phyloP scores from a whole-genome alignment of 2,329 filamentous ascomycete species.

The Sodiomyces alkalinus region DNA sequence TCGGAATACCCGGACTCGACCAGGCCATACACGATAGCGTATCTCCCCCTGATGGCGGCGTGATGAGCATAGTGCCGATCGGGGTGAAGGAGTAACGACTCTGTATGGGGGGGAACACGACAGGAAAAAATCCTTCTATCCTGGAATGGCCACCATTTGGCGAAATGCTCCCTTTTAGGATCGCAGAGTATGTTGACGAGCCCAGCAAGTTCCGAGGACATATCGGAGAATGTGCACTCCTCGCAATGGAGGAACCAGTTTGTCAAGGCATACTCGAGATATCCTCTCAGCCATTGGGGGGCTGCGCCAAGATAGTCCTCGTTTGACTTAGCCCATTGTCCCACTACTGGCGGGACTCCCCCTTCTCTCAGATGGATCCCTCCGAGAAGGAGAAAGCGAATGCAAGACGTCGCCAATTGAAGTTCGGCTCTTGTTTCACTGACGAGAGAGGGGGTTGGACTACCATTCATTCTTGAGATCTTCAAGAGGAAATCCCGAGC shows the following conservation, averaged over 20 bases:
- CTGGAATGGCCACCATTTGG: constrained; percentile 1
- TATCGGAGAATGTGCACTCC: neutral
- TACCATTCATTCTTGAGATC: too few species aligned
- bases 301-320: neutral
- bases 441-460: neutral
- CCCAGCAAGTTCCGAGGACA: neutral
- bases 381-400: constrained; percentile 2
- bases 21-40: neutral
- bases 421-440: neutral
- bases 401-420: neutral
- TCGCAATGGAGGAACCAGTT: constrained; percentile 1
- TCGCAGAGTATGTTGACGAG: constrained; percentile 1
- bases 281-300: neutral
- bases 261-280: neutral
- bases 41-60: neutral
- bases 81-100: too few species aligned
- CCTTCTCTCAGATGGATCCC: neutral
- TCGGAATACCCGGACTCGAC: neutral
- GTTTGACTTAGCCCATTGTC: neutral
- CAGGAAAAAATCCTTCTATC: neutral
- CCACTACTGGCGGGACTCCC: neutral
- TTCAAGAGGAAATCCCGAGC: constrained; percentile 3
- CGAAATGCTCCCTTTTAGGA: neutral
- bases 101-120: too few species aligned
- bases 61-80: neutral